Evolutionary conservation across 2,329 filamentous ascomycete genomes (phyloP).

Genomic region (Alternaria brassicicola): DNA sequence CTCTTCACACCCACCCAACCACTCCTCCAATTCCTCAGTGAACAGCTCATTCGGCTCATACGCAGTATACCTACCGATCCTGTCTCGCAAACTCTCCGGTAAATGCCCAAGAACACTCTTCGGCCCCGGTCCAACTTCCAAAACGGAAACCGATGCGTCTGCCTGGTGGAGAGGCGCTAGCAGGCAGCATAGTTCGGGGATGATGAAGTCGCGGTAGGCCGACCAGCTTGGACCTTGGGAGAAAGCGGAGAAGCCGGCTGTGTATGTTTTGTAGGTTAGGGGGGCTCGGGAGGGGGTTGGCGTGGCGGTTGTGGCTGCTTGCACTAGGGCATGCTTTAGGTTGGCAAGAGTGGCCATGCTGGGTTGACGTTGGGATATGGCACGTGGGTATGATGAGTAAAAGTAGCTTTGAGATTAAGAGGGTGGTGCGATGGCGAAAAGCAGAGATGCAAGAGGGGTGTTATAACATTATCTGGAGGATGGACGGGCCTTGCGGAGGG

Average conservation of each 20-base stretch:
- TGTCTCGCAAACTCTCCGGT: constrained; percentile 50
- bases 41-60: constrained; percentile 61
- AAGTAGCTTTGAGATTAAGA: neutral
- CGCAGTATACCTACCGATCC: constrained; percentile 59
- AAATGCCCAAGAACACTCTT: constrained; percentile 61
- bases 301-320: neutral
- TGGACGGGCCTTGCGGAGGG: neutral
- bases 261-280: neutral
- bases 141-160: constrained; percentile 55
- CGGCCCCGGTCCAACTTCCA: constrained; percentile 67
- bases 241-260: constrained; percentile 55
- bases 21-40: constrained; percentile 53
- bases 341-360: neutral
- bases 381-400: neutral
- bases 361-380: neutral
- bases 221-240: constrained; percentile 42
- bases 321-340: neutral
- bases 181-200: constrained; percentile 55
- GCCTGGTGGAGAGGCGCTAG: constrained; percentile 53
- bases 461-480: neutral
- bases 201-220: constrained; percentile 49
- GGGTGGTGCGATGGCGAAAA: neutral
- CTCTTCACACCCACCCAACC: constrained; percentile 34
- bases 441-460: no score
- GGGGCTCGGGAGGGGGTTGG: neutral